Conservation (phyloP, 352 stramenopile species). For the Phytophthora idaei region DNA sequence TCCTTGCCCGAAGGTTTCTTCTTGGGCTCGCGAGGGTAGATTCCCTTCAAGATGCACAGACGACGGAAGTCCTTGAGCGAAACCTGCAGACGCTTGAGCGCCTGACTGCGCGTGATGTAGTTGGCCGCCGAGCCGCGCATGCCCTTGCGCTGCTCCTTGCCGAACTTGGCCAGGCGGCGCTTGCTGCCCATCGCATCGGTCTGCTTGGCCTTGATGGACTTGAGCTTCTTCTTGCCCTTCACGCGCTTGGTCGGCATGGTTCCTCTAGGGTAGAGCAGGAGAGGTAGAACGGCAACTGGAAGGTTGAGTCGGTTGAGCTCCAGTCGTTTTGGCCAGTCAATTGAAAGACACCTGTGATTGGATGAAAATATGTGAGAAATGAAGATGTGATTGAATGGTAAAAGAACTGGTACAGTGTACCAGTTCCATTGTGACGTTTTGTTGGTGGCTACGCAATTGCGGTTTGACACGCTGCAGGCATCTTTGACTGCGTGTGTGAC, state of each 20-base stretch:
- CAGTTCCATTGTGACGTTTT: not conserved
- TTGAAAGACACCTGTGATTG: conserved; percentile 16
- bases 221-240: conserved; percentile 91
- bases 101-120: conserved; percentile 96
- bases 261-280: not conserved
- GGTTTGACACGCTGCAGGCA: conserved; percentile 8
- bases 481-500: conserved; percentile 10
- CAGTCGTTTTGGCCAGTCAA: conserved; percentile 27
- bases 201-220: conserved; percentile 90
- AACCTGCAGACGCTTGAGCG: conserved; percentile 95
- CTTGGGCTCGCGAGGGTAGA: conserved; percentile 98
- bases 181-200: conserved; percentile 86
- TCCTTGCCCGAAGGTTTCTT: conserved; percentile 95
- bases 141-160: conserved; percentile 87
- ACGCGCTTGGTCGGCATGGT: conserved; percentile 87
- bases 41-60: conserved; percentile 99
- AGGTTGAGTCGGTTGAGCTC: conserved; percentile 3
- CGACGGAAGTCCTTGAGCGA: conserved; percentile 98
- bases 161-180: conserved; percentile 80
- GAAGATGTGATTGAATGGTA: conserved; percentile 15
- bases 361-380: conserved; percentile 8
- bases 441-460: conserved; percentile 8
- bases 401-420: conserved; percentile 14
- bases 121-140: conserved; percentile 87
- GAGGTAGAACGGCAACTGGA: conserved; percentile 11